These are phyloP conservation scores for Lactarius deliciosus DNA, from an alignment of 768 basidiomycete species.

Conservation along the genomic window DNA sequence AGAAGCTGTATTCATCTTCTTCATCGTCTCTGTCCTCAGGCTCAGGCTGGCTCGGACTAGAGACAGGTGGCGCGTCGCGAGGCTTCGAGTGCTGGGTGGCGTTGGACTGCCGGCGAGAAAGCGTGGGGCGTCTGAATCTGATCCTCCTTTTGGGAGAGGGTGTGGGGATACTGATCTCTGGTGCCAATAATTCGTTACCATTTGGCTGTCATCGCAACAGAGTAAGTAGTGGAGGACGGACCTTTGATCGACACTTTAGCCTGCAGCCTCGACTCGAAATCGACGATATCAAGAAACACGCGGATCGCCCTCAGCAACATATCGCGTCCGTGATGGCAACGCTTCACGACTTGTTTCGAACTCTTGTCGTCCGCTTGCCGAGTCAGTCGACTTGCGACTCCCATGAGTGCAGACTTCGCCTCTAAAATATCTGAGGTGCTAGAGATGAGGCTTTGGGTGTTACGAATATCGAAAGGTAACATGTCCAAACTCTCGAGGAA, in stretches of 20 bases:
- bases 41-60: neutral
- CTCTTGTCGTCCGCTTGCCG: neutral
- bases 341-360: neutral
- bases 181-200: neutral
- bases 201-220: neutral
- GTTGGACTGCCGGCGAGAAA: slow-evolving; percentile 16
- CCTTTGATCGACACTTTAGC: slow-evolving; percentile 13
- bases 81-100: neutral
- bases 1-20: slow-evolving; percentile 17
- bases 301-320: slow-evolving; percentile 19
- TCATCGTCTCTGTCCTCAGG: neutral
- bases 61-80: neutral
- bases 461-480: slow-evolving; percentile 17
- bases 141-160: slow-evolving; percentile 18
- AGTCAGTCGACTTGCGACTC: slow-evolving; percentile 4
- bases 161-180: neutral
- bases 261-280: slow-evolving; percentile 18
- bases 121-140: slow-evolving; percentile 10
- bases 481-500: slow-evolving; percentile 15
- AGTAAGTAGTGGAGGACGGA: neutral
- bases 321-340: slow-evolving; percentile 19
- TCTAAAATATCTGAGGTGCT: slow-evolving; percentile 15
- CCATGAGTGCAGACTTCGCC: slow-evolving; percentile 8
- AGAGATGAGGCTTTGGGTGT: slow-evolving; percentile 13
- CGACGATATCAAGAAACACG: slow-evolving; percentile 17